phyloP scores from a whole-genome alignment of 371 early-diverging fungal genomes.

The Apophysomyces ossiformis region DNA sequence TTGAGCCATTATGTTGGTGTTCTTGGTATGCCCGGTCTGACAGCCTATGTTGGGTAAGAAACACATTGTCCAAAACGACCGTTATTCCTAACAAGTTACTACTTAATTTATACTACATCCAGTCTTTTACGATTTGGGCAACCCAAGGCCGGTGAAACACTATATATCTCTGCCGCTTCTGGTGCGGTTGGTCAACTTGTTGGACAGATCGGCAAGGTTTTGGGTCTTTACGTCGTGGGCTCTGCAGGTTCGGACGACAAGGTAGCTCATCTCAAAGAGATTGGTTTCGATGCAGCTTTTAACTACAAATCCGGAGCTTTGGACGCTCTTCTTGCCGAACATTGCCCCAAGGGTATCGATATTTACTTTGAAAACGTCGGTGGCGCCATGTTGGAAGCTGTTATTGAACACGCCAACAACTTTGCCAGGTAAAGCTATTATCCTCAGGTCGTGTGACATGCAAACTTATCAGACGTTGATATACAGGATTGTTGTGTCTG shows the following conservation, averaged over 20 bases:
- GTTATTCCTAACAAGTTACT: not conserved
- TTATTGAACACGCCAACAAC: slow-evolving; percentile 54
- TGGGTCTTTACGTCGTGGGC: slow-evolving; percentile 78
- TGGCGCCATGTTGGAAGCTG: slow-evolving; percentile 72
- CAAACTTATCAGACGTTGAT: not conserved
- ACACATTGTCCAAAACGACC: not conserved
- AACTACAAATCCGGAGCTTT: slow-evolving; percentile 79
- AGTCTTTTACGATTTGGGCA: slow-evolving; percentile 37
- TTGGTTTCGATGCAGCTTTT: slow-evolving; percentile 78
- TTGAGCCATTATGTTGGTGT: slow-evolving; percentile 53
- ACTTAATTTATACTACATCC: not conserved
- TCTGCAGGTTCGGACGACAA: slow-evolving; percentile 83
- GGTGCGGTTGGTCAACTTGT: slow-evolving; percentile 66
- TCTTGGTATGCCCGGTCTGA: slow-evolving; percentile 60
- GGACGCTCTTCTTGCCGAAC: slow-evolving; percentile 43
- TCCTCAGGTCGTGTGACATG: no score
- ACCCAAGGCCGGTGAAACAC: slow-evolving; percentile 53
- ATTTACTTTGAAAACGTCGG: slow-evolving; percentile 80
- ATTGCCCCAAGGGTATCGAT: slow-evolving; percentile 74
- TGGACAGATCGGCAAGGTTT: slow-evolving; percentile 72
- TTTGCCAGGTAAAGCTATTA: slow-evolving; percentile 43
- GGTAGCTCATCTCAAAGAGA: slow-evolving; percentile 64
- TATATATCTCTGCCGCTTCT: slow-evolving; percentile 61
- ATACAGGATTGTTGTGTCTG: slow-evolving; percentile 54
- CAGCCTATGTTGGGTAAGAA: slow-evolving; percentile 45